Base-by-base conservation (phyloP, 2,329 filamentous ascomycete species). In the Dactylellina sp. region DNA sequence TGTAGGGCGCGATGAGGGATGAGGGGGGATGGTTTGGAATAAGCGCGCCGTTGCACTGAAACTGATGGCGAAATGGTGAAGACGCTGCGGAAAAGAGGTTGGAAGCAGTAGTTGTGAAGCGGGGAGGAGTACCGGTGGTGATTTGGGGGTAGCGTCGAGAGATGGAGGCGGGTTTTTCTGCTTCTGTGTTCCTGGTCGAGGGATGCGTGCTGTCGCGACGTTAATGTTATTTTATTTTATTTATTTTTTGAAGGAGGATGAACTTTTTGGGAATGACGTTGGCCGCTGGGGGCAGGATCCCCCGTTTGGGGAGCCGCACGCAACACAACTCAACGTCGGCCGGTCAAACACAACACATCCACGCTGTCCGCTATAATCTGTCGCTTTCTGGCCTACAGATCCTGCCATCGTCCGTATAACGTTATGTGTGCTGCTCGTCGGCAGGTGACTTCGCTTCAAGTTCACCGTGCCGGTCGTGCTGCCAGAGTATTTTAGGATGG, bases 271-370 rank as follows among this genome's bases (percentile, higher is more conserved):
- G 37, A 40, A 40, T 40, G 37, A 40, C 37, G 37, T 40, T 14
- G n/a, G n/a, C n/a, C n/a, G n/a, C n/a, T n/a, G n/a, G n/a, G n/a
- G n/a, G n/a, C n/a, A n/a, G n/a, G n/a, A n/a, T n/a, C n/a, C 28
- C 28, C 5, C 9, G 28, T 32, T 32, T 32, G 28, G 9, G 28
- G 37, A 7, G 12, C 5, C 37, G 12, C 37, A 40, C 14, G 14
- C 49, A 52, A 52, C 49, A 32, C 49, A 20, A 1, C 7, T 14
- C 25, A 49, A 49, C 46, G 46, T 49, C 46, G 24, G 9, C 24
- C 46, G 20, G 49, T 52, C 49, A 52, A 52, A 52, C 49, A 20
- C 49, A 52, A 52, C 49, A 24, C 49, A 52, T 1, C 1, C 0
- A 2, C 25, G 2, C 25, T 11, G 14, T 14, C 9, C 20, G 11